Evolutionary conservation across 2,329 filamentous ascomycete species (phyloP).

Genomic region (Monosporascus cannonballus): DNA sequence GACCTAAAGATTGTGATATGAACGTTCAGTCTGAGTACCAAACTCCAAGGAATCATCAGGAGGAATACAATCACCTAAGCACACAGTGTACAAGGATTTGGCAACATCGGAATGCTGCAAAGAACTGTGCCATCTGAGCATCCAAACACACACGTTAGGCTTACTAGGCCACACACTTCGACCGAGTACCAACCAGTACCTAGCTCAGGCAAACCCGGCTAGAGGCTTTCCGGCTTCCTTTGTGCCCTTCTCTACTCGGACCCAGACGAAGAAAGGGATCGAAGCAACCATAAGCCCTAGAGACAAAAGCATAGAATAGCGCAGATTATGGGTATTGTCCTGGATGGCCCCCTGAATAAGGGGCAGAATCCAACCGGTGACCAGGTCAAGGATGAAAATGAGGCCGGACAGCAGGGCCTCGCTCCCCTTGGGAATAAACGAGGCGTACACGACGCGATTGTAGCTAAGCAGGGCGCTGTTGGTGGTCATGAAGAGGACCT

Average conservation of each 20-base stretch:
- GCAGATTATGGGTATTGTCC: constrained; percentile 10
- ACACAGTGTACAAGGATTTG: no score
- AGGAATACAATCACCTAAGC: no score
- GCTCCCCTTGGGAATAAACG: constrained; percentile 8
- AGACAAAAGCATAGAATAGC: constrained; percentile 10
- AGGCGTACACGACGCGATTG: constrained; percentile 9
- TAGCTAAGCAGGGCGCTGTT: constrained; percentile 8
- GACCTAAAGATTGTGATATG: no score
- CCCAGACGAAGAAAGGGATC: constrained; percentile 7
- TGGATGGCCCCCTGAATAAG: constrained; percentile 10
- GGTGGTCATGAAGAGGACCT: constrained; percentile 7
- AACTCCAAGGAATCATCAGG: no score
- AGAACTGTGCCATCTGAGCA: no score
- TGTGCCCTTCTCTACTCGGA: constrained; percentile 10
- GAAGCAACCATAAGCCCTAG: constrained; percentile 7
- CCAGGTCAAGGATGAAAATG: constrained; percentile 7
- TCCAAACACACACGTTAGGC: no score
- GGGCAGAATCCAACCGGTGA: constrained; percentile 9
- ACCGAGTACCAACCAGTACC: no score
- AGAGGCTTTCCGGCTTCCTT: not conserved
- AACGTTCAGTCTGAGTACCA: no score
- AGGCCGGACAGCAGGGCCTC: constrained; percentile 11
- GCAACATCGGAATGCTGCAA: no score
- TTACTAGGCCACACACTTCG: no score
- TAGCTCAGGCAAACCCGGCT: no score